Evolutionary conservation across 371 early-diverging fungal genomes (phyloP).

Genomic region (Mortierella sp.): DNA sequence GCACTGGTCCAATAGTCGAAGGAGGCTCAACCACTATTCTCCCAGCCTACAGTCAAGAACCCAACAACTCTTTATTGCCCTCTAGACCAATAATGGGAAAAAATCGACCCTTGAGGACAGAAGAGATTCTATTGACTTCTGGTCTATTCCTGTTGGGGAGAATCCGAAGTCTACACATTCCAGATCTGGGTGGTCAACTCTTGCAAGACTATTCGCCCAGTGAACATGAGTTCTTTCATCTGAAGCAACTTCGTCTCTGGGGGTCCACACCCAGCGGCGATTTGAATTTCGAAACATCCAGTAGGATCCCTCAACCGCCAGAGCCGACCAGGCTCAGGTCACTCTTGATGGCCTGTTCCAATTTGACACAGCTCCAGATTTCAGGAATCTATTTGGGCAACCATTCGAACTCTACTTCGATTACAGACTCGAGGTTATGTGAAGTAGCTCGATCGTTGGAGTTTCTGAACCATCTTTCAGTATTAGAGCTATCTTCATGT

Average conservation of each 20-base stretch:
- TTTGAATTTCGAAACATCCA: background rate
- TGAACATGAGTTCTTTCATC: constrained; percentile 13
- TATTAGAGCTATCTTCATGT: constrained; percentile 20
- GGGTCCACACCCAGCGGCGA: constrained; percentile 13
- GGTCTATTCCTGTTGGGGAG: constrained; percentile 12
- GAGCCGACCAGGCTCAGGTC: constrained; percentile 6
- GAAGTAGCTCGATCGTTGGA: constrained; percentile 18
- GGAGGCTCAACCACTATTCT: too few relatives aligned
- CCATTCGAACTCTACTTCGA: background rate
- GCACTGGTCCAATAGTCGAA: too few relatives aligned
- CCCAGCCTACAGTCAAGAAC: too few relatives aligned
- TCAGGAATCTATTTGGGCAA: constrained; percentile 16
- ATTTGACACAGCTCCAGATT: constrained; percentile 19
- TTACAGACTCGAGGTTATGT: background rate
- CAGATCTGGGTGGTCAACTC: constrained; percentile 18
- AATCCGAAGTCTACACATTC: constrained; percentile 15
- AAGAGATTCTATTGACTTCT: constrained; percentile 1
- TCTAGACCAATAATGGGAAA: too few relatives aligned
- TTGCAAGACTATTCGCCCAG: constrained; percentile 7
- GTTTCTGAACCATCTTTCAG: constrained; percentile 10
- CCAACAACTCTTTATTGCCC: too few relatives aligned
- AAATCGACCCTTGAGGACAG: too few relatives aligned
- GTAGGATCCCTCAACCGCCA: too few relatives aligned
- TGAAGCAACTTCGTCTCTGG: constrained; percentile 20
- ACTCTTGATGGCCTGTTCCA: constrained; percentile 15